A percentile compares a stretch with the other conserved stretches of the same genome.
phyloP scores from a whole-genome alignment of 2,329 filamentous ascomycete species.

The Xylariales sp. region DNA sequence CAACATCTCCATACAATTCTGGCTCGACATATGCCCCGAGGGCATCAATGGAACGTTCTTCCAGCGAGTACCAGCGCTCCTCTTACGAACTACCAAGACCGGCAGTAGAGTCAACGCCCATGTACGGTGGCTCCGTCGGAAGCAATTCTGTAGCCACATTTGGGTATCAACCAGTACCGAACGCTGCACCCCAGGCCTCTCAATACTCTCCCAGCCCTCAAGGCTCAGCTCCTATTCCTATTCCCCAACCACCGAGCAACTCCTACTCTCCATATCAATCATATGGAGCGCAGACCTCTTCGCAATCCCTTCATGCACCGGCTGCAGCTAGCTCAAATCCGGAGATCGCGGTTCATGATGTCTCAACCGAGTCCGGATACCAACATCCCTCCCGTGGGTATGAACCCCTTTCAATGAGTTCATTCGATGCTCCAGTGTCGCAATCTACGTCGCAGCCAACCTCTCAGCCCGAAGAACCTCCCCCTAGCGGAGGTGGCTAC shows the following conservation, averaged over 20 bases:
- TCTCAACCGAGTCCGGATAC: conserved; percentile 27
- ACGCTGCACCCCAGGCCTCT: conserved; percentile 13
- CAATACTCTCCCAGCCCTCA: conserved; percentile 12
- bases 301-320: conserved; percentile 10
- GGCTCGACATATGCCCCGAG: conserved; percentile 25
- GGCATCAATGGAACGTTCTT: conserved; percentile 41
- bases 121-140: conserved; percentile 27
- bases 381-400: conserved; percentile 48
- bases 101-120: conserved; percentile 31
- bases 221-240: conserved; percentile 18
- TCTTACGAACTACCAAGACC: conserved; percentile 38
- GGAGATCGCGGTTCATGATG: conserved; percentile 12
- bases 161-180: conserved; percentile 24
- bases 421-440: conserved; percentile 25
- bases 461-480: conserved; percentile 24
- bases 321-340: conserved; percentile 11
- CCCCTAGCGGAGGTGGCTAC: conserved; percentile 41
- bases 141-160: conserved; percentile 23
- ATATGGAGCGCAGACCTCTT: conserved; percentile 15
- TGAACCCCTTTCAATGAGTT: conserved; percentile 39
- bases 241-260: conserved; percentile 12
- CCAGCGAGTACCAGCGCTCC: conserved; percentile 34
- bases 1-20: conserved; percentile 33
- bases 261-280: conserved; percentile 25
- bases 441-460: conserved; percentile 20